Conservation (phyloP, 306 rosid species). For the Trifolium dubium region DNA sequence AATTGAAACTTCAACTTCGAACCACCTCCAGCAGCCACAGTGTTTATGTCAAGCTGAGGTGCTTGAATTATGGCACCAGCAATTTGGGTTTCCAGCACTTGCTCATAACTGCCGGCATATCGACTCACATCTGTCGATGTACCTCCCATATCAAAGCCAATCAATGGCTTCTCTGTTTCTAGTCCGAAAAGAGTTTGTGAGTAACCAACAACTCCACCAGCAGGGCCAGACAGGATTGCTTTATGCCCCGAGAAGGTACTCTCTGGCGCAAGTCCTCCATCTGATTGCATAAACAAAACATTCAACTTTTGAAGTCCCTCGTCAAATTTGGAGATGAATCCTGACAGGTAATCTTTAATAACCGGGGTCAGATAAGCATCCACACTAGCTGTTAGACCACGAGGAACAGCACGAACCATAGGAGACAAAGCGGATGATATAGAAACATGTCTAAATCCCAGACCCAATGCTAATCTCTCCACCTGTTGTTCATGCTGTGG, state of each 20-base stretch:
- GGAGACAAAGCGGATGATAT: conserved; percentile 92
- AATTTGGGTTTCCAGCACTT: conserved; percentile 90
- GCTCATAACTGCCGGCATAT: conserved; percentile 90
- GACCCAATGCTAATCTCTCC: conserved; percentile 63
- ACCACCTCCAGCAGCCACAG: conserved; percentile 99
- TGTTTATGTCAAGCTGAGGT: conserved; percentile 95
- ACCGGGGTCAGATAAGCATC: conserved; percentile 98
- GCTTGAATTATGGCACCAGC: conserved; percentile 95
- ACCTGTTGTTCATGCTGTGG: conserved; percentile 79
- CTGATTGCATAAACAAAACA: conserved; percentile 97
- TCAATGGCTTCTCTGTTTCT: conserved; percentile 84
- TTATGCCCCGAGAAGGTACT: conserved; percentile 92
- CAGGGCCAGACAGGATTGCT: conserved; percentile 96
- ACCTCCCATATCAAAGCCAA: conserved; percentile 99
- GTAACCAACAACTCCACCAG: conserved; percentile 98
- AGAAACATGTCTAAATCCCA: conserved; percentile 93
- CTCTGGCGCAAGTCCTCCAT: conserved; percentile 97
- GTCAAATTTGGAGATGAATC: conserved; percentile 87
- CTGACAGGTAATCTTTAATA: conserved; percentile 88
- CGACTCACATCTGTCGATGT: conserved; percentile 98
- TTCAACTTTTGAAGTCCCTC: conserved; percentile 72
- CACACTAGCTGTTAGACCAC: conserved; percentile 92
- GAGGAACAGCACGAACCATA: conserved; percentile 96
- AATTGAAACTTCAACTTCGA: conserved; percentile 88
- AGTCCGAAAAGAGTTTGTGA: conserved; percentile 87